Base-by-base conservation (phyloP, 2,329 filamentous ascomycete genomes). In the Fusarium sp. region DNA sequence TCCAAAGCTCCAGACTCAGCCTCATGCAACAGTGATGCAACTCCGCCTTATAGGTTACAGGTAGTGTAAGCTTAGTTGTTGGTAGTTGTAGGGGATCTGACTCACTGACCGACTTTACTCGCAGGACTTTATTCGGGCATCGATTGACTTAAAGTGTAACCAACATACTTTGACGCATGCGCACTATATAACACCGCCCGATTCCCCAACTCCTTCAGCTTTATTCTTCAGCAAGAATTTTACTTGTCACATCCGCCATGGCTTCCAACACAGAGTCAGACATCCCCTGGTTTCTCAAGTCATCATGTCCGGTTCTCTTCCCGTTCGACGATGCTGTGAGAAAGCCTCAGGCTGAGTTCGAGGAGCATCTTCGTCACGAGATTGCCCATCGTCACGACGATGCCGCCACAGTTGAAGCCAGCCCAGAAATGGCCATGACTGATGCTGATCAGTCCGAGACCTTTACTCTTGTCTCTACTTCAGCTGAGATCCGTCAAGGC, bases 231-330 rank as follows among this genome's bases (percentile, higher is more conserved):
- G 8, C 60, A 69, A 25, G 41, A 18, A 22, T 10, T 40, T 24
- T 29, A 44, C 52, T 52, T 40, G 25, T 24, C 41, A 44, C 27
- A 22, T 16, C 45, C 65, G 49, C n/a, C 65, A 75, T 75, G 73
- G 67, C 64, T n/a, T 67, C 69, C 29, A 46, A 64, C 30, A 49
- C 60, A 38, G 69, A 70, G n/a, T 56, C 67, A 55, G 63, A 73
- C 43, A 65, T 62, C 41, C 74, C 76, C 18, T 84, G 82, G 80
- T 83, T 81, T 67, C 77, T 84, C 52, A 77, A 77, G 57, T 79
- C 79, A 12, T 78, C 75, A 0, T 78, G 73, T 30, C 81, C 82
- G 0, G 82, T 84, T 30, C 67, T 78, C 15, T 77, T 84, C 46
- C 82, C 83, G 3, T 60, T 65, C 11, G 73, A 80, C 43, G 75